These are phyloP conservation scores for Ajuga reptans DNA, from an alignment of 305 asterid genomes.

Conservation along the genomic window DNA sequence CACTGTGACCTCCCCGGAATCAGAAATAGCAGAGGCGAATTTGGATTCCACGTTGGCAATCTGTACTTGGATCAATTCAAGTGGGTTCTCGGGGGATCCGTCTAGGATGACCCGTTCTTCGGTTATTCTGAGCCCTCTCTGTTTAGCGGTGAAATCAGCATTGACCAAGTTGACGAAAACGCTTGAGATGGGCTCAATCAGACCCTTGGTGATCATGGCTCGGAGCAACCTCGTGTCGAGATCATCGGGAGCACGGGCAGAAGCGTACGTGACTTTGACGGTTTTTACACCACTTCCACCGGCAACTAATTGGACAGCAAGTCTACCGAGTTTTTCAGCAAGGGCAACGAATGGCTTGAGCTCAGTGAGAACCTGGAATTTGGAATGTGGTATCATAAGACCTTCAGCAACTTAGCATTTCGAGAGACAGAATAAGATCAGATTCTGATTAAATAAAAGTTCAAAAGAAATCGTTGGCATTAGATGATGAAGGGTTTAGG, in stretches of 20 bases:
- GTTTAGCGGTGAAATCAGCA: conserved; percentile 90
- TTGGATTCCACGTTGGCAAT: conserved; percentile 74
- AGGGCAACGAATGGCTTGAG: conserved; percentile 72
- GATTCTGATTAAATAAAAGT: not conserved
- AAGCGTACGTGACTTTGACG: conserved; percentile 67
- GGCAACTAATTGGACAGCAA: conserved; percentile 83
- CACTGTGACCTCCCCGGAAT: conserved; percentile 66
- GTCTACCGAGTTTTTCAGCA: conserved; percentile 88
- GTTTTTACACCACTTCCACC: conserved; percentile 80
- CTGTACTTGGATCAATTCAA: conserved; percentile 68
- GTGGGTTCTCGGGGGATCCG: conserved; percentile 82
- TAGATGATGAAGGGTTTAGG: not conserved
- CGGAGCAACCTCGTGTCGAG: conserved; percentile 82
- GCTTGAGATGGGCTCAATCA: conserved; percentile 82
- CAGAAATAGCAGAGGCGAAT: conserved; percentile 82
- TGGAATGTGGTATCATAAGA: not conserved
- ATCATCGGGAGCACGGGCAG: conserved; percentile 84
- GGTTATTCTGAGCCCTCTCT: conserved; percentile 65
- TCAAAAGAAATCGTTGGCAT: not conserved
- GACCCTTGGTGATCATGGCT: conserved; percentile 93
- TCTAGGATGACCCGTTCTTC: conserved; percentile 63
- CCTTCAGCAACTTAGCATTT: not conserved
- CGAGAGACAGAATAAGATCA: not conserved
- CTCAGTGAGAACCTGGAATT: conserved; percentile 65
- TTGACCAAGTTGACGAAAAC: conserved; percentile 71